Evolutionary conservation across 352 stramenopile species (phyloP).

Genomic region (Phytophthora fragariaefolia): DNA sequence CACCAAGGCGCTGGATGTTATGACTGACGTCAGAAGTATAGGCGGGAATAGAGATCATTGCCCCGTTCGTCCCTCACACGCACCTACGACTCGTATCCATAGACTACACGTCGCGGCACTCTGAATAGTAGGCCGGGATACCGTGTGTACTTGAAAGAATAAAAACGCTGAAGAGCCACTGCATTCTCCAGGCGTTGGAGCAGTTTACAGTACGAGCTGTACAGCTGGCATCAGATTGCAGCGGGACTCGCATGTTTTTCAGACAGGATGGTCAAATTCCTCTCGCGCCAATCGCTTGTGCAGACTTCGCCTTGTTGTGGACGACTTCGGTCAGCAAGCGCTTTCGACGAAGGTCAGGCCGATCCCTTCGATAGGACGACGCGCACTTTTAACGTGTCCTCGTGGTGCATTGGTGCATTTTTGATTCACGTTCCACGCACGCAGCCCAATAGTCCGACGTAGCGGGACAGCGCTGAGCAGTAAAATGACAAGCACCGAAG

Average conservation of each 20-base stretch:
- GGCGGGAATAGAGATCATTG: conserved; percentile 8
- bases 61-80: neutral
- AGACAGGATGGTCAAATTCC: conserved; percentile 16
- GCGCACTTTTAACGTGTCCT: conserved; percentile 19
- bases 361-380: conserved; percentile 36
- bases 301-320: conserved; percentile 19
- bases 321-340: conserved; percentile 18
- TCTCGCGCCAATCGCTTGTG: conserved; percentile 20
- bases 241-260: conserved; percentile 27
- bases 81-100: too few species aligned
- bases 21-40: conserved; percentile 19
- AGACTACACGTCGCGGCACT: neutral
- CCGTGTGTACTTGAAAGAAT: too few species aligned
- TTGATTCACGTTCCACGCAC: conserved; percentile 28
- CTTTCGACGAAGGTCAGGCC: conserved; percentile 28
- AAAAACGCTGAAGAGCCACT: too few species aligned
- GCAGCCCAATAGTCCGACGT: conserved; percentile 35
- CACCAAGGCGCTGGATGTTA: conserved; percentile 1
- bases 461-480: neutral
- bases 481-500: conserved; percentile 36
- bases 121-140: neutral
- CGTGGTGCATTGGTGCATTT: conserved; percentile 20
- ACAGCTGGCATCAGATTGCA: too few species aligned
- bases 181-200: too few species aligned
- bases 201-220: neutral